phyloP scores from a whole-genome alignment of 495 filamentous ascomycete species.

The Penicillium flavigenum region DNA sequence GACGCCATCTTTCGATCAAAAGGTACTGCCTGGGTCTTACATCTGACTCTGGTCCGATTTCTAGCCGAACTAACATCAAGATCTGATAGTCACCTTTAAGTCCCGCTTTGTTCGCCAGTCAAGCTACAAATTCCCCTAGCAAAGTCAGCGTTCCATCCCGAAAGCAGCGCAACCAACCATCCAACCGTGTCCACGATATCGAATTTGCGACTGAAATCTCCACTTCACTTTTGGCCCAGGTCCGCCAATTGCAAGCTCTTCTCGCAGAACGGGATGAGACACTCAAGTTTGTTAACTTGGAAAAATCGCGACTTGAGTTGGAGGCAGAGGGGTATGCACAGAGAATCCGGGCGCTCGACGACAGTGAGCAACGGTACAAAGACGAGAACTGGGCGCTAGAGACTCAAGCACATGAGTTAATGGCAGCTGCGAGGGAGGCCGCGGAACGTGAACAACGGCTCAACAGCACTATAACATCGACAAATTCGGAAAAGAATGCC shows the following conservation, averaged over 20 bases:
- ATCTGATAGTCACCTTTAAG: constrained; percentile 61
- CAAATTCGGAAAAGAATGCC: constrained; percentile 71
- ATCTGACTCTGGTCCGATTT: not conserved
- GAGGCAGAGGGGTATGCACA: constrained; percentile 78
- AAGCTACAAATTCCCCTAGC: constrained; percentile 83
- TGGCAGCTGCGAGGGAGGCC: constrained; percentile 65
- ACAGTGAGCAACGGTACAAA: constrained; percentile 92
- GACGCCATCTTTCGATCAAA: constrained; percentile 63
- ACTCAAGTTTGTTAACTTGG: constrained; percentile 67
- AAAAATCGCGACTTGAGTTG: constrained; percentile 74
- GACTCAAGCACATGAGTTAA: constrained; percentile 79
- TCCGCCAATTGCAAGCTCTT: constrained; percentile 80
- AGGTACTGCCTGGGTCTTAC: constrained; percentile 40
- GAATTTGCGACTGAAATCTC: constrained; percentile 96
- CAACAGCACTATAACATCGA: constrained; percentile 62
- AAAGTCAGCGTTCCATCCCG: constrained; percentile 83
- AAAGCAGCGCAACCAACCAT: constrained; percentile 86
- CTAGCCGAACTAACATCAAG: constrained; percentile 15
- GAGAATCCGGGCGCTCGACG: constrained; percentile 76
- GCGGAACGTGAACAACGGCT: constrained; percentile 78
- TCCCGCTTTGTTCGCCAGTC: constrained; percentile 77
- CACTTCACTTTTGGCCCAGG: constrained; percentile 82
- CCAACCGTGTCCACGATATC: constrained; percentile 84
- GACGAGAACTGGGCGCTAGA: constrained; percentile 98
- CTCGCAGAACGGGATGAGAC: constrained; percentile 85